Base-by-base conservation (phyloP, 805 yeast genomes). In the Barnettozyma pratensis region DNA sequence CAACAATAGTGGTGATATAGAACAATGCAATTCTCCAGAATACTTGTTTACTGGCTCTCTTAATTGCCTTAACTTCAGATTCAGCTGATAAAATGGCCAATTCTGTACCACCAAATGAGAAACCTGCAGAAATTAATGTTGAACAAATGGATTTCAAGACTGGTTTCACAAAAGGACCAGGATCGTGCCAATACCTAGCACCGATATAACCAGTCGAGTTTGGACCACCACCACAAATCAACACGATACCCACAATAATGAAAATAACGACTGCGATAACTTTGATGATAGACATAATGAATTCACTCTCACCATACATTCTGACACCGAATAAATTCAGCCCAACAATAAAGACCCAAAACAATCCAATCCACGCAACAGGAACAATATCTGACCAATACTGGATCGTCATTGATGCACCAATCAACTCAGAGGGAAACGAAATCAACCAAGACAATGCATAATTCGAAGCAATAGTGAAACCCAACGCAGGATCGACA, bases 1-100 rank as follows among this genome's bases (percentile, higher is more conserved):
- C 71, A 48, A 68, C 81, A 62, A 68, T 76, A 52, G 82, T 72
- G 9, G 75, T 68, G 63, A 87, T 72, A 69, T 87, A 87, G 62
- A 87, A 86, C 55, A 85, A 64, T 12, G 82, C 69, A 49, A 87
- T 82, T 68, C 94, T 76, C 91, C 92, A 86, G 68, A 87, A 85
- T 4, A 85, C 88, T 68, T 87, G 91, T 66, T 85, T 86, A 72
- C 62, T 73, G 64, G 55, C 69, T 66, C 54, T 78, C 68, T 49
- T 83, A 50, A 84, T 79, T 39, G 92, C 91, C 44, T 75, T 74
- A 36, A 92, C 94, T 47, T 85, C 74, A 2, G 85, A 67, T 7
- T 91, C 91, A 32, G 91, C 86, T 9, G 90, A 85, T 38, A 86
- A 72, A 44, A 89, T 87, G 37, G 79, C 77, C 56, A 86, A 70